phyloP scores from a whole-genome alignment of 345 rosid species.

The Citrus glauca region DNA sequence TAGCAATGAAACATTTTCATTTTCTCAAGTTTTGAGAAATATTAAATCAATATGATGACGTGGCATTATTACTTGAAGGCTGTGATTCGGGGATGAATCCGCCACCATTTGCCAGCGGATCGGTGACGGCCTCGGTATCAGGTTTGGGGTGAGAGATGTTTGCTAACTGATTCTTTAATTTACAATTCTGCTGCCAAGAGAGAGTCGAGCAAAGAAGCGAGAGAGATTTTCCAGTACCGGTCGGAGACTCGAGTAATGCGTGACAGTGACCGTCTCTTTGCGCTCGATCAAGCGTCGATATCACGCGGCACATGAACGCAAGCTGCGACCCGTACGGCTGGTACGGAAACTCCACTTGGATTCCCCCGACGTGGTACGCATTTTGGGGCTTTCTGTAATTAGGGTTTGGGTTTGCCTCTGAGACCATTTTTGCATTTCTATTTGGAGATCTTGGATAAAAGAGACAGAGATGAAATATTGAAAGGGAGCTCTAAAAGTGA shows the following conservation, averaged over 20 bases:
- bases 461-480: not conserved
- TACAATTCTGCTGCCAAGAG: constrained; percentile 80
- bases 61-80: constrained; percentile 49
- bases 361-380: constrained; percentile 61
- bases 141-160: constrained; percentile 45
- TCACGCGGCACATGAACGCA: constrained; percentile 91
- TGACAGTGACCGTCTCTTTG: constrained; percentile 79
- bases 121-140: constrained; percentile 60
- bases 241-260: constrained; percentile 93
- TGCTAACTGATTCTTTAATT: constrained; percentile 34
- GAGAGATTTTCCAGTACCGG: constrained; percentile 97
- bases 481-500: not conserved
- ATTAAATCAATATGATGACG: not conserved
- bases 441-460: not conserved
- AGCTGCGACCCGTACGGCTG: constrained; percentile 95
- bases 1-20: not conserved
- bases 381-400: constrained; percentile 39
- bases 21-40: not conserved
- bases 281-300: constrained; percentile 88
- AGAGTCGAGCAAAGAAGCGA: constrained; percentile 91
- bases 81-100: constrained; percentile 84
- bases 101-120: constrained; percentile 86
- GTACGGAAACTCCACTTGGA: constrained; percentile 82
- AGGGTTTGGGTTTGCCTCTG: constrained; percentile 23
- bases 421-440: no score